Base-by-base conservation (phyloP, 495 filamentous ascomycete species). In the Xeromyces bisporus region DNA sequence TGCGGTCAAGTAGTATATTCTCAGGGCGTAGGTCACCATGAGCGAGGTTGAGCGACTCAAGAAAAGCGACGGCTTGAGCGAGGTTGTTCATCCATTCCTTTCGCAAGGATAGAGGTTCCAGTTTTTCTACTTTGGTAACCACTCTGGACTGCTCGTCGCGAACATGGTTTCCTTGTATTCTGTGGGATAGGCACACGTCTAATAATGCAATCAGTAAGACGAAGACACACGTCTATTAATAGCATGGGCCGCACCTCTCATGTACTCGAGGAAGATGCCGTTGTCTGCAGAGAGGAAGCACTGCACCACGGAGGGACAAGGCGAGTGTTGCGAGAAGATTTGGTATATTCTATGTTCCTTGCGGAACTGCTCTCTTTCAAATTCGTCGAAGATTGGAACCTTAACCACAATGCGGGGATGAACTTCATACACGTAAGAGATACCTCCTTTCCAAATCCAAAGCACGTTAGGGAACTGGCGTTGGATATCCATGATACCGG, bases 41-140 rank as follows among this genome's bases (percentile, higher is more conserved):
- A 25, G 55, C 50, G 24, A 58, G 46, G 18, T 43, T 40, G 18
- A 57, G 53, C 2, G 50, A 58, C 51, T 55, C 50, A 3, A 56
- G 36, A 28, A 51, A 58, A 33, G 54, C 47, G 28, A 51, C 46
- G 15, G 40, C 54, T 45, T 54, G 42, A 37, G 56, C 44, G 12
- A 60, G 48, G 25, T 53, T 45, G 13, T 57, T 56, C 47, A 60
- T 57, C 53, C 53, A 56, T 46, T 43, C 36, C 20, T 46, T 46
- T 31, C 50, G 46, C 18, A 58, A 32, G 12, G 33, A 6, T 1
- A 51, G 34, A 31, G 51, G 50, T 26, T 57, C 51, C 9, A 56
- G 17, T 15, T 35, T 52, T 40, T 50, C 26, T 7, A 54, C 46
- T 40, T 37, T 30, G 20, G 43, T 50, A 27, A 59, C 44, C 15